Evolutionary conservation across 2,329 filamentous ascomycete species (phyloP), one percentile per base, ranked within the genome.

Genomic region (Nemania sp.): DNA sequence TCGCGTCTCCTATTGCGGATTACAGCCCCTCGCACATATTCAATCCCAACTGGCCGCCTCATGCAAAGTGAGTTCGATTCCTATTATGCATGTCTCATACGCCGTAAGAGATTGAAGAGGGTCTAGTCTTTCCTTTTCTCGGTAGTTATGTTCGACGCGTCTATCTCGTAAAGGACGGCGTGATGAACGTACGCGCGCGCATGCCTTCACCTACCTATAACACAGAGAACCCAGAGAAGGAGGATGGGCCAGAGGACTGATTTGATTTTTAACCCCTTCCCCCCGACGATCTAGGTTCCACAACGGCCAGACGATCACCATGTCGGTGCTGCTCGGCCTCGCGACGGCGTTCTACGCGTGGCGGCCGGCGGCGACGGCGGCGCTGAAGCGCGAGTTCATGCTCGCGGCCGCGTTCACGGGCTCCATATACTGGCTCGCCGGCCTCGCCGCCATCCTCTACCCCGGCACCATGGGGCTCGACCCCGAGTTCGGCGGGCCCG

Each of bases 41-140:
- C 65, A 80, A 80, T 61, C 75, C 78, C 5, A 72, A 74, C 42
- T 80, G 78, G 78, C 73, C 77, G n/a, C 78, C 78, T 2, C 78
- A 80, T 58, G 78, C 78, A 5, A 80, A 78, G 78, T 79, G 57
- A 59, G 73, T 68, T 49, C 2, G 7, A 29, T 3, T 29, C 25
- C 7, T 29, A 29, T 29, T 29, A 29, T 29, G 4, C 7, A 29
- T 29, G 25, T 7, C 25, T 29, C 3, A 29, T 7, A 29, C 7
- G 3, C 25, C 7, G 7, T 7, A 29, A 3, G n/a, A n/a, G n/a
- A n/a, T n/a, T n/a, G n/a, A 29, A 29, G 25, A 29, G 25, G 25
- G 7, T 29, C 3, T 29, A 7, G 7, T 29, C 25, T 29, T 29
- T 7, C 25, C 25, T 29, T n/a, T n/a, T n/a, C n/a, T n/a, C n/a